These are phyloP conservation scores for Sonneratia caseolaris DNA, from an alignment of 345 rosid genomes.

Conservation along the genomic window DNA sequence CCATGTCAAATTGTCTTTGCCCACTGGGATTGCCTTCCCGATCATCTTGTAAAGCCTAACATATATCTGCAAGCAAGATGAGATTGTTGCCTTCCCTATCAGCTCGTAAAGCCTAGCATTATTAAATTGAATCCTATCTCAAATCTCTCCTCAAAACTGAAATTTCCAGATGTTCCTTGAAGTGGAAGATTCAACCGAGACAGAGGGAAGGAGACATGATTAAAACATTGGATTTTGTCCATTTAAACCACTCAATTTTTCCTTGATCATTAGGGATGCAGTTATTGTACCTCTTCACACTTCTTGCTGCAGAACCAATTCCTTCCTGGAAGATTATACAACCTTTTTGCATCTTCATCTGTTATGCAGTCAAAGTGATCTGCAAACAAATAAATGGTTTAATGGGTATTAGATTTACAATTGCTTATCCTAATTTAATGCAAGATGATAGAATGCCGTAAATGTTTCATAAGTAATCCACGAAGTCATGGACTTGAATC, in stretches of 20 bases:
- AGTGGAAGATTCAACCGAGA: neutral
- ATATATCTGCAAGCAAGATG: slow-evolving; percentile 24
- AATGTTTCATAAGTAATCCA: too few species aligned
- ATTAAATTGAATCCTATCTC: too few species aligned
- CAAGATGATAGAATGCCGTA: too few species aligned
- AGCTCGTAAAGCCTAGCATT: too few species aligned
- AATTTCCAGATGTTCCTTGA: neutral
- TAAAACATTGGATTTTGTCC: too few species aligned
- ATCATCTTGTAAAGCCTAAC: slow-evolving; percentile 31
- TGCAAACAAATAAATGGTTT: slow-evolving; percentile 9
- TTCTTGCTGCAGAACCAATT: slow-evolving; percentile 50
- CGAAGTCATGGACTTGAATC: too few species aligned
- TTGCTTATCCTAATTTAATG: neutral
- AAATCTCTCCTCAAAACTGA: too few species aligned
- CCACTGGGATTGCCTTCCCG: slow-evolving; percentile 37
- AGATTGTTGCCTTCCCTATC: too few species aligned
- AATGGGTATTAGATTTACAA: too few species aligned
- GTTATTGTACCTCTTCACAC: slow-evolving; percentile 31
- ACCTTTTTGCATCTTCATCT: slow-evolving; percentile 3
- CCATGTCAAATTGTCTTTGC: slow-evolving; percentile 47
- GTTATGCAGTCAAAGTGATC: slow-evolving; percentile 36
- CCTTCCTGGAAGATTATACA: neutral
- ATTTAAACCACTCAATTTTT: neutral
- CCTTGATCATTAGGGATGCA: neutral
- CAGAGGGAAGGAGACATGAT: too few species aligned